Evolutionary conservation across 495 filamentous ascomycete species (phyloP).

Genomic region (Aspergillus cavernicola): DNA sequence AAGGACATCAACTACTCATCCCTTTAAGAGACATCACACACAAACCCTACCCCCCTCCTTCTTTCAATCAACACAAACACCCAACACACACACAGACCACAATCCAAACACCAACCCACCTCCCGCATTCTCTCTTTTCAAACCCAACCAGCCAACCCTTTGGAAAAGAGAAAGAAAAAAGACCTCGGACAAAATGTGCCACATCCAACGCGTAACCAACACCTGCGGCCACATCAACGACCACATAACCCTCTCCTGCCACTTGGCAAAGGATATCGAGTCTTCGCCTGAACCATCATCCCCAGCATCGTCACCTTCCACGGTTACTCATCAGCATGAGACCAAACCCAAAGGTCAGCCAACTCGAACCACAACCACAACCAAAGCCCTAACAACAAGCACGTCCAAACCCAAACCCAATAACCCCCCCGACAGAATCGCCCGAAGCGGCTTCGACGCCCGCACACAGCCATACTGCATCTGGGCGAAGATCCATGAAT

Average conservation of each 20-base stretch:
- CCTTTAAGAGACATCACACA: too few relatives aligned
- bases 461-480: slow-evolving; percentile 20
- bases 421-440: slow-evolving; percentile 4
- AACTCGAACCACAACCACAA: too few relatives aligned
- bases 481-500: not conserved
- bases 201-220: slow-evolving; percentile 20
- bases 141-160: too few relatives aligned
- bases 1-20: too few relatives aligned
- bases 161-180: not conserved
- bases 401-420: too few relatives aligned
- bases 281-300: not conserved
- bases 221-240: slow-evolving; percentile 22
- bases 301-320: not conserved
- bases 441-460: slow-evolving; percentile 13
- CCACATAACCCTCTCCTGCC: slow-evolving; percentile 20
- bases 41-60: too few relatives aligned
- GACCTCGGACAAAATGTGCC: slow-evolving; percentile 17
- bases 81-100: too few relatives aligned
- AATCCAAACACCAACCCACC: too few relatives aligned
- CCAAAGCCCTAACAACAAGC: too few relatives aligned
- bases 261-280: slow-evolving; percentile 8
- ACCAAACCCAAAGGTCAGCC: too few relatives aligned
- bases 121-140: not conserved
- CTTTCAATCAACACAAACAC: too few relatives aligned
- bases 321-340: too few relatives aligned